Percentiles rank a stretch among this genome's conserved stretches.
Evolutionary conservation across 345 rosid species (phyloP).

Genomic region (Corchorus capsularis): DNA sequence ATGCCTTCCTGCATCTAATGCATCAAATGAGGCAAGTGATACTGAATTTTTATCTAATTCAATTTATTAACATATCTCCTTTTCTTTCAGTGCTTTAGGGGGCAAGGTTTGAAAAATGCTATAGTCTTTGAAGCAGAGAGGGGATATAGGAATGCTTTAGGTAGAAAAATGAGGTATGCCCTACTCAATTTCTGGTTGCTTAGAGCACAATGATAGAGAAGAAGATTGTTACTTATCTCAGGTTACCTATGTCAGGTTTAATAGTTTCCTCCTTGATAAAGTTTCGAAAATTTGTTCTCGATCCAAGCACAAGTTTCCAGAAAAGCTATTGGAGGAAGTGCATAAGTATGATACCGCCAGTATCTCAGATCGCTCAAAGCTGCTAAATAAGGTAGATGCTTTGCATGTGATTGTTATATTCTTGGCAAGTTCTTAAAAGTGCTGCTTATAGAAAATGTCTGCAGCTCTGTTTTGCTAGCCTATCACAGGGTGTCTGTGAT

Average conservation of each 20-base stretch:
- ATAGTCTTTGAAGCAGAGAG: slow-evolving; percentile 43
- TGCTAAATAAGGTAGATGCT: slow-evolving; percentile 50
- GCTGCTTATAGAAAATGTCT: not conserved
- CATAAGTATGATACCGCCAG: slow-evolving; percentile 34
- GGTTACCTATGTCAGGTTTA: slow-evolving; percentile 40
- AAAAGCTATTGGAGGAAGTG: slow-evolving; percentile 42
- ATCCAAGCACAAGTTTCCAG: slow-evolving; percentile 50
- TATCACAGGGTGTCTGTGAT: not conserved
- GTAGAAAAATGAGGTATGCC: slow-evolving; percentile 45
- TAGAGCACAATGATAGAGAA: not conserved
- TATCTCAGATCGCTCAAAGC: slow-evolving; percentile 45
- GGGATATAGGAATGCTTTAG: slow-evolving; percentile 42
- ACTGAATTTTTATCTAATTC: not conserved
- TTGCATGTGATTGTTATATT: slow-evolving; percentile 1
- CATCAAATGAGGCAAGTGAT: not conserved
- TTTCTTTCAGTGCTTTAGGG: slow-evolving; percentile 41
- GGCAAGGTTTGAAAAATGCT: slow-evolving; percentile 41
- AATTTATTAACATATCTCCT: not conserved
- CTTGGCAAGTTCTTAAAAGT: not conserved
- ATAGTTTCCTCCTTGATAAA: slow-evolving; percentile 34
- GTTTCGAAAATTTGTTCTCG: slow-evolving; percentile 31
- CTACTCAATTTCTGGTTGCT: not conserved
- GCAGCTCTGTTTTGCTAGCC: not conserved
- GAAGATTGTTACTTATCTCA: not conserved
- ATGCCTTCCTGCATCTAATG: not conserved